These are phyloP conservation scores for Vicia sativa DNA, from an alignment of 306 rosid species.

Conservation along the genomic window DNA sequence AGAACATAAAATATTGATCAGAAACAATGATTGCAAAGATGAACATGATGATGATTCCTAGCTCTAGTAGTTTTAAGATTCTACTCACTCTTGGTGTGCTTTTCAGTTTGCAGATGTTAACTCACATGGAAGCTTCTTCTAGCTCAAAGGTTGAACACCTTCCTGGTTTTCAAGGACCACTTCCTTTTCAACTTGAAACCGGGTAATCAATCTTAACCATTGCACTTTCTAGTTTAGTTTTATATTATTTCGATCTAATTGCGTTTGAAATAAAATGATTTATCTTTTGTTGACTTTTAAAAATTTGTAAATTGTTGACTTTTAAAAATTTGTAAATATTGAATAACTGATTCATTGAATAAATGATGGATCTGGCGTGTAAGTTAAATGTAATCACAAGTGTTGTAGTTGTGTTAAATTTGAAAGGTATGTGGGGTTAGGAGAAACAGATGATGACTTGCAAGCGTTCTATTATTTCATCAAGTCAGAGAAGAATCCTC, in stretches of 20 bases:
- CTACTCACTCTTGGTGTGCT: neutral
- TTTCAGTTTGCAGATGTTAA: neutral
- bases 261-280: no score
- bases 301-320: no score
- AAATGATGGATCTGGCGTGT: no score
- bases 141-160: conserved; percentile 1
- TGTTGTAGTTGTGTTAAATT: neutral
- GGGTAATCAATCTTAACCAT: neutral
- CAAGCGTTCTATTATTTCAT: conserved; percentile 27
- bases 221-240: neutral
- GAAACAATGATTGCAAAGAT: neutral
- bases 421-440: conserved; percentile 27
- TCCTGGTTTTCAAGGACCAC: conserved; percentile 20
- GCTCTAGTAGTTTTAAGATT: neutral
- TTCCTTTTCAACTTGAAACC: conserved; percentile 15
- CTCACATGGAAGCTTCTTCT: neutral
- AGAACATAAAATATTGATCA: neutral
- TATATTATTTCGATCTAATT: no score
- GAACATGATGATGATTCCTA: neutral
- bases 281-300: no score
- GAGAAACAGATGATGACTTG: conserved; percentile 25
- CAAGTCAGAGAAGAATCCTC: conserved; percentile 54
- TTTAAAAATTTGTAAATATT: no score
- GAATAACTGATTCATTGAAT: no score
- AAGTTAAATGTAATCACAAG: no score